Conservation (phyloP, 2,329 filamentous ascomycete genomes). For the Fusarium hainanense region DNA sequence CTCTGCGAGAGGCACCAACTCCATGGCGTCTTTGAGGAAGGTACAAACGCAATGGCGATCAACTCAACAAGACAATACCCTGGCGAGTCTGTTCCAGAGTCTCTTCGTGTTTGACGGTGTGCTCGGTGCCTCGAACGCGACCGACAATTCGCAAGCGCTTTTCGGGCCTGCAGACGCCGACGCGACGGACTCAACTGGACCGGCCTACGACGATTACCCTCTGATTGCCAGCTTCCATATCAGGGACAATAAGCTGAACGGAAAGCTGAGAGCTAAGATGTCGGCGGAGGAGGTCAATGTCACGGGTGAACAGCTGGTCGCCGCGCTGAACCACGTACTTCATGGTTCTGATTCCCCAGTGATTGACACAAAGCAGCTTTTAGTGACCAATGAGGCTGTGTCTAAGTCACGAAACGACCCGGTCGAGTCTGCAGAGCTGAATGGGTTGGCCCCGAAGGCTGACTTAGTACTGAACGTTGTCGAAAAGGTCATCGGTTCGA, state of each 20-base stretch:
- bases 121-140: neutral
- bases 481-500: conserved; percentile 2
- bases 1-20: conserved; percentile 2
- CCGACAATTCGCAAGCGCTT: neutral
- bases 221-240: conserved; percentile 27
- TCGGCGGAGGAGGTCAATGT: fast-evolving
- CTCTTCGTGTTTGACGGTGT: conserved; percentile 28
- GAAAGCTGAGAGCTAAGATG: conserved; percentile 20
- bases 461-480: conserved; percentile 3
- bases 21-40: conserved; percentile 24
- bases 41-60: conserved; percentile 22
- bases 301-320: neutral
- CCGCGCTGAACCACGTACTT: neutral
- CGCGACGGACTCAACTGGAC: neutral
- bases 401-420: neutral
- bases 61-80: fast-evolving
- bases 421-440: neutral
- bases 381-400: fast-evolving
- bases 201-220: conserved; percentile 24
- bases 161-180: neutral
- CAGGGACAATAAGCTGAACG: conserved; percentile 1
- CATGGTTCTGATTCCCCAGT: neutral
- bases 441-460: neutral
- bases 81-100: conserved; percentile 18
- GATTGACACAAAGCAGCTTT: neutral